These are phyloP conservation scores for Larix sibirica DNA, from an alignment of 83 land plant species.

Conservation along the genomic window DNA sequence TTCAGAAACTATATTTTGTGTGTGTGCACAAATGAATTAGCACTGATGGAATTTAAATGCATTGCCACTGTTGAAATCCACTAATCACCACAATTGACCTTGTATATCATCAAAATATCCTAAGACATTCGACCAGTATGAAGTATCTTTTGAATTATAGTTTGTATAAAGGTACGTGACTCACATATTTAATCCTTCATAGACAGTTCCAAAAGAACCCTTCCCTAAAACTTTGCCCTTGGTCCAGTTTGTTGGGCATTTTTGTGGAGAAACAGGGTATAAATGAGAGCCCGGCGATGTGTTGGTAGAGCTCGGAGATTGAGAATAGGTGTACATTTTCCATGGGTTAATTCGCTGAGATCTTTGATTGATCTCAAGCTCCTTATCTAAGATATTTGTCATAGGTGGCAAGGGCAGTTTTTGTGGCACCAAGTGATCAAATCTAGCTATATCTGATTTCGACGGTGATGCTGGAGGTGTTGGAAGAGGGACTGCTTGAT, in stretches of 20 bases:
- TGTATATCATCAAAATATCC: neutral
- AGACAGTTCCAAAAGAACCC: slow-evolving; percentile 52
- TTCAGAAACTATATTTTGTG: neutral
- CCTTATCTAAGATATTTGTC: neutral
- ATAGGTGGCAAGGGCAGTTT: slow-evolving; percentile 13
- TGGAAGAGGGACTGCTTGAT: slow-evolving; percentile 11
- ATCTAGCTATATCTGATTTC: neutral
- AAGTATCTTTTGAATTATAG: neutral
- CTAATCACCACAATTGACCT: neutral
- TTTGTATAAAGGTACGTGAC: neutral
- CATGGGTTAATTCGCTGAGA: neutral
- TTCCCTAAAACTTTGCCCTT: slow-evolving; percentile 37
- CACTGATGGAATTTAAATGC: neutral
- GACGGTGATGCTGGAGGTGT: slow-evolving; percentile 17
- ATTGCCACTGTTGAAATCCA: neutral
- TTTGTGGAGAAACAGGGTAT: neutral
- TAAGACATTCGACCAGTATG: neutral
- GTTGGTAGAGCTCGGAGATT: neutral
- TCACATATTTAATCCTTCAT: slow-evolving; percentile 47
- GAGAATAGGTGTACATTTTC: neutral
- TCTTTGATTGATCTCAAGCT: neutral
- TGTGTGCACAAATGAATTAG: neutral
- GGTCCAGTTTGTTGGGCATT: slow-evolving; percentile 26
- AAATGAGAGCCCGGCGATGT: neutral
- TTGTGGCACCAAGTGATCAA: neutral